phyloP scores from a whole-genome alignment of 352 stramenopile species.

The Phytophthora ramorum region DNA sequence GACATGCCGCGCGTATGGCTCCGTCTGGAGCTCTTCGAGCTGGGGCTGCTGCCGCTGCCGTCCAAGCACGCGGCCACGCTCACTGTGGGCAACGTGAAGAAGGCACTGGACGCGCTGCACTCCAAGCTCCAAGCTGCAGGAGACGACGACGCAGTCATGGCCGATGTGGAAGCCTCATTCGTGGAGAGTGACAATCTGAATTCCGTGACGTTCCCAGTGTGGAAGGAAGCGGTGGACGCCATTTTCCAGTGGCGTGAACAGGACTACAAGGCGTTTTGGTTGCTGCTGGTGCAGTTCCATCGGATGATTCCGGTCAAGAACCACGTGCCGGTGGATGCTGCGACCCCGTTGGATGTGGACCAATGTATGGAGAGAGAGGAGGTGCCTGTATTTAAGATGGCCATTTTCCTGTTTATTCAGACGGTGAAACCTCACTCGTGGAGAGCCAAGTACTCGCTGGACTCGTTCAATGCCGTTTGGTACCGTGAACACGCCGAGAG shows the following conservation, averaged over 20 bases:
- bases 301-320: constrained; percentile 64
- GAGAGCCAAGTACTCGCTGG: constrained; percentile 76
- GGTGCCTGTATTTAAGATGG: constrained; percentile 81
- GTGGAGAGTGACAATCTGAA: constrained; percentile 72
- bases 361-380: constrained; percentile 60
- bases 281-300: constrained; percentile 82
- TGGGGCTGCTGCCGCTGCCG: constrained; percentile 76
- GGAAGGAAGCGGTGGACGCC: constrained; percentile 62
- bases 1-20: constrained; percentile 79
- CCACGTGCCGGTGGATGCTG: constrained; percentile 16
- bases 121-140: constrained; percentile 39
- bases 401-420: constrained; percentile 83
- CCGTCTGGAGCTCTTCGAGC: constrained; percentile 87
- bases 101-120: constrained; percentile 67
- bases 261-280: constrained; percentile 85
- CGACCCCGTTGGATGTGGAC: constrained; percentile 51
- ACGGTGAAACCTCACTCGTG: constrained; percentile 81
- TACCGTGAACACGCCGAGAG: constrained; percentile 71
- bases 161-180: constrained; percentile 39
- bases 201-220: constrained; percentile 59
- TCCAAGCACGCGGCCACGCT: constrained; percentile 73
- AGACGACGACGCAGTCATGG: constrained; percentile 54
- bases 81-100: constrained; percentile 68
- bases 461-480: constrained; percentile 84
- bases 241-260: constrained; percentile 85